These are phyloP conservation scores for Colletotrichum sp. DNA, from an alignment of 2,329 filamentous ascomycete species.

Conservation along the genomic window DNA sequence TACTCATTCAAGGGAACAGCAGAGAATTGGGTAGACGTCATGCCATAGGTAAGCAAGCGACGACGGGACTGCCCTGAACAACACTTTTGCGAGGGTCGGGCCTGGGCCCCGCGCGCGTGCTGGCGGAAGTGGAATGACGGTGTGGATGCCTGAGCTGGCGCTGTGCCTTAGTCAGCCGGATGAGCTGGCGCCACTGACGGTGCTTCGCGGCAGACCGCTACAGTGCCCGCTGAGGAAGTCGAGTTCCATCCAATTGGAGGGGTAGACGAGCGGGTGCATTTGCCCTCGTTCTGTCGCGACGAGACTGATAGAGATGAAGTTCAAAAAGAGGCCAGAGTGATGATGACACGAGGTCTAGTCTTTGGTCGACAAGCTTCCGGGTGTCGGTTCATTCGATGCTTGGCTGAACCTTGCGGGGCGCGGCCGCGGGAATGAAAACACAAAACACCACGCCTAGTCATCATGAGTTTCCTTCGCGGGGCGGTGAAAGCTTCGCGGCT, in stretches of 20 bases:
- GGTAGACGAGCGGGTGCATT: neutral
- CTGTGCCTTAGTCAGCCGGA: neutral
- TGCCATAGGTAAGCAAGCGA: constrained; percentile 7
- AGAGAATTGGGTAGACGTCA: constrained; percentile 11
- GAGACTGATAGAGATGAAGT: neutral
- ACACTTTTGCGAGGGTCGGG: neutral
- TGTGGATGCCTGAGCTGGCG: neutral
- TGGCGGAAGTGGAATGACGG: constrained; percentile 1
- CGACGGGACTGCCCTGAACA: constrained; percentile 12
- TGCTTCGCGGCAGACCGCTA: neutral
- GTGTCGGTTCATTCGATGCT: neutral
- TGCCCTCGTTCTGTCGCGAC: neutral
- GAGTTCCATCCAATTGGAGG: neutral
- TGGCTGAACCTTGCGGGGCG: neutral
- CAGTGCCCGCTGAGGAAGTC: neutral
- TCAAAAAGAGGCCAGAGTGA: neutral
- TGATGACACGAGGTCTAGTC: neutral
- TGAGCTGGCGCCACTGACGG: constrained; percentile 13
- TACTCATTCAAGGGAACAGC: neutral
- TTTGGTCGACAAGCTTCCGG: neutral
- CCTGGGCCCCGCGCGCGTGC: neutral
- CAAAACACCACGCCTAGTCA: neutral
- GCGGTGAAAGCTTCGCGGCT: neutral
- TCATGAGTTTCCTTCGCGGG: neutral
- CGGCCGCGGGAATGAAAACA: neutral